These are phyloP conservation scores for Selaginella tamariscina DNA, from an alignment of 75 land plant genomes.

Conservation along the genomic window DNA sequence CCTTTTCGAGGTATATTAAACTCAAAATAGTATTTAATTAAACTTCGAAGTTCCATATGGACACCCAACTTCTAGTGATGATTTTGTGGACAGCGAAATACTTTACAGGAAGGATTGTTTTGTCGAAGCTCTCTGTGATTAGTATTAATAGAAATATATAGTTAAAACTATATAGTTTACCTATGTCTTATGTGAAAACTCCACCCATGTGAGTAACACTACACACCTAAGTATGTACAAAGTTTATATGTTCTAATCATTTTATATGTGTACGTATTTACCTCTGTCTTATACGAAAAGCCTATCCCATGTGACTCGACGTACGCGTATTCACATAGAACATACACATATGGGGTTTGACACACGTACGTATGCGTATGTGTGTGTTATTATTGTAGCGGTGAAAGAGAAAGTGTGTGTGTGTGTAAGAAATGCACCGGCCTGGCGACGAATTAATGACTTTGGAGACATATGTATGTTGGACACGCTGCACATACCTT, in stretches of 20 bases:
- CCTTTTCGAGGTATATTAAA: background rate
- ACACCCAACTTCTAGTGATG: background rate
- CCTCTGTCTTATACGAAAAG: background rate
- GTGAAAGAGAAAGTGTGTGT: background rate
- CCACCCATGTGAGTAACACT: no score
- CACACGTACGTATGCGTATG: no score
- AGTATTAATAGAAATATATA: no score
- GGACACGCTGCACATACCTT: slow-evolving; percentile 1
- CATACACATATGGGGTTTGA: no score
- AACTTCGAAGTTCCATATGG: background rate
- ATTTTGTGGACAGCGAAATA: background rate
- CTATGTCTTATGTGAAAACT: no score
- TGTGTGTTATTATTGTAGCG: background rate
- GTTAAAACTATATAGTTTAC: no score
- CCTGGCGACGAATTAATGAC: background rate
- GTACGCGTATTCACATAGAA: no score
- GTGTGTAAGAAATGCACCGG: background rate
- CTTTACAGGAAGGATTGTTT: background rate
- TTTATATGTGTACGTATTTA: background rate
- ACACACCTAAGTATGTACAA: no score
- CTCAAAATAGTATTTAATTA: no score
- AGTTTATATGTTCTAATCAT: background rate
- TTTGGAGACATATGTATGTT: background rate
- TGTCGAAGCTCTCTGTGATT: no score
- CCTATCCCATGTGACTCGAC: no score